Percentiles rank a stretch among this genome's conserved stretches.
These are phyloP conservation scores for Macrolepiota dolichaula DNA, from an alignment of 768 basidiomycete genomes.

Conservation along the genomic window DNA sequence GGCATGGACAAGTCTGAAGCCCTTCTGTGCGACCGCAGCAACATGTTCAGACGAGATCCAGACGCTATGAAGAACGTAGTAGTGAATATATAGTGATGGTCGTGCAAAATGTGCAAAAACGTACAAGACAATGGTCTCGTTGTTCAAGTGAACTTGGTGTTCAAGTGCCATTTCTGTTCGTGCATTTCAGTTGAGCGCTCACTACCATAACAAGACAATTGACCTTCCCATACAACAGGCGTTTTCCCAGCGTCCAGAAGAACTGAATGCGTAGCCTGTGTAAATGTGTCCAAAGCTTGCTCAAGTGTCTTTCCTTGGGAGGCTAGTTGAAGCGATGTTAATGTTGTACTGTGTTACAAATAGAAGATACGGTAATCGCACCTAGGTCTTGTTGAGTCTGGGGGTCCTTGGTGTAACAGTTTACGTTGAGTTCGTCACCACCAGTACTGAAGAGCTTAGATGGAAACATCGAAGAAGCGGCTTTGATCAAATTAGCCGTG, in stretches of 20 bases:
- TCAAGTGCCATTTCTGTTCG: conserved; percentile 62
- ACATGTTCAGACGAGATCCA: conserved; percentile 71
- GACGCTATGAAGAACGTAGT: conserved; percentile 35
- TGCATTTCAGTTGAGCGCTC: conserved; percentile 15
- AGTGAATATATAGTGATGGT: background rate
- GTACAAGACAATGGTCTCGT: conserved; percentile 56
- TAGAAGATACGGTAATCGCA: background rate
- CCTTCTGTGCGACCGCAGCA: conserved; percentile 54
- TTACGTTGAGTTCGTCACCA: conserved; percentile 75
- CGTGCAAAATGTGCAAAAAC: conserved; percentile 16
- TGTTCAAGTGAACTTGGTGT: conserved; percentile 44
- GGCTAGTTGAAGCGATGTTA: background rate
- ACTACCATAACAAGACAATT: conserved; percentile 6
- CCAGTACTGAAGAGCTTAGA: conserved; percentile 74
- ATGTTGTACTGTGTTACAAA: background rate
- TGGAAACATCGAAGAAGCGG: conserved; percentile 49
- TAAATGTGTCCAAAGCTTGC: conserved; percentile 63
- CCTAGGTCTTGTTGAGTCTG: conserved; percentile 54
- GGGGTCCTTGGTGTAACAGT: conserved; percentile 63
- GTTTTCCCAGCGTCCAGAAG: conserved; percentile 60
- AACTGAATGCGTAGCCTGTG: conserved; percentile 52
- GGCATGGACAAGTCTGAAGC: conserved; percentile 62
- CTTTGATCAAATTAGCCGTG: conserved; percentile 46
- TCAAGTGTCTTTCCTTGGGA: conserved; percentile 49
- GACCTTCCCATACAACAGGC: conserved; percentile 81